phyloP scores from a whole-genome alignment of 371 early-diverging fungal species.

The Smittium mucronatum region DNA sequence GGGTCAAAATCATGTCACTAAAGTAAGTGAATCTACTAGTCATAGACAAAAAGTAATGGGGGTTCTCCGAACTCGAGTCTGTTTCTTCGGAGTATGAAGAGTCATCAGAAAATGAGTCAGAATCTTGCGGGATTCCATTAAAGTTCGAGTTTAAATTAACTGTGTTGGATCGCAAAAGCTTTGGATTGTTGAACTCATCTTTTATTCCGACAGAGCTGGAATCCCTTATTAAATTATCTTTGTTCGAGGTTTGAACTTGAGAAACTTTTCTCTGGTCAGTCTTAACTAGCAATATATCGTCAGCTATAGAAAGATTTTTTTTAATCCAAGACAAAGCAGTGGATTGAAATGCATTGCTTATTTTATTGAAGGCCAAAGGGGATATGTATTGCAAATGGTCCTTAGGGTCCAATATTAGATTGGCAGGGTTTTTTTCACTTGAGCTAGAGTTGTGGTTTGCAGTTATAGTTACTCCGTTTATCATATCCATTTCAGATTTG shows the following conservation, averaged over 20 bases:
- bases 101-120: not conserved
- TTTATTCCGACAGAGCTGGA: too few relatives aligned
- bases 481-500: conserved; percentile 21
- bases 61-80: not conserved
- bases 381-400: conserved; percentile 30
- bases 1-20: conserved; percentile 63
- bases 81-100: not conserved
- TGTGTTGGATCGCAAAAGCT: too few relatives aligned
- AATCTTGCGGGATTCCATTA: conserved; percentile 11
- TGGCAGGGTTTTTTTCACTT: conserved; percentile 10
- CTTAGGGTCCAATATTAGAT: conserved; percentile 15
- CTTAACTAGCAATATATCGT: conserved; percentile 8
- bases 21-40: conserved; percentile 77
- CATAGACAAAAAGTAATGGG: conserved; percentile 47
- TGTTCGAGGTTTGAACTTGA: not conserved
- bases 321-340: conserved; percentile 4
- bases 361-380: conserved; percentile 19
- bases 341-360: not conserved
- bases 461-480: conserved; percentile 20
- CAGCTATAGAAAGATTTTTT: not conserved
- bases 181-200: not conserved
- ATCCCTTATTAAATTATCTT: not conserved
- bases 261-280: not conserved
- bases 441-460: conserved; percentile 9
- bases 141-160: not conserved